A percentile compares a stretch with the other conserved stretches of the same genome.
Conservation (phyloP, 73 alveolate genomes). For the Paramecium sexaurelia region DNA sequence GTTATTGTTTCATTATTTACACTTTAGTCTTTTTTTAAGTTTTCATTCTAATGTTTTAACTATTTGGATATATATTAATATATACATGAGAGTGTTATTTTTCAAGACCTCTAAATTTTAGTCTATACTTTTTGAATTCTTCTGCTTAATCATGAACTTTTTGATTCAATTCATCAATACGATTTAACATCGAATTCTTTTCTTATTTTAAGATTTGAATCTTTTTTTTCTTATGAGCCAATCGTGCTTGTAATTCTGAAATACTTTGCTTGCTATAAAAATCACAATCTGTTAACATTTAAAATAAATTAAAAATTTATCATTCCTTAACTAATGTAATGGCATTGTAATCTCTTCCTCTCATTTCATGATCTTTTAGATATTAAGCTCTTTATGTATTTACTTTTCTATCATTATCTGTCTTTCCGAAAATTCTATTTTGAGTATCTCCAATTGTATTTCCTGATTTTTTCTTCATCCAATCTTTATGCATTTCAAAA, state of each 20-base stretch:
- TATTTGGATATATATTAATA: background rate
- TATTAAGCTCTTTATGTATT: constrained; percentile 19
- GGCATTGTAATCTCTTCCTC: constrained; percentile 60
- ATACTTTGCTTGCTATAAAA: constrained; percentile 17
- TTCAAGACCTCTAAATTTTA: background rate
- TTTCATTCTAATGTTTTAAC: constrained; percentile 29
- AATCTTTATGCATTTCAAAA: constrained; percentile 22
- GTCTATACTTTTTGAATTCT: background rate
- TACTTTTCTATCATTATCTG: background rate
- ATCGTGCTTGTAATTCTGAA: background rate
- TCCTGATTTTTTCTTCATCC: constrained; percentile 27
- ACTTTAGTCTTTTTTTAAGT: background rate
- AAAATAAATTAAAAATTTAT: background rate
- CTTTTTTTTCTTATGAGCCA: constrained; percentile 21
- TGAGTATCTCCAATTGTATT: background rate
- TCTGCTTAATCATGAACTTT: constrained; percentile 30
- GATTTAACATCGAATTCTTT: background rate
- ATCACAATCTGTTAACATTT: constrained; percentile 50
- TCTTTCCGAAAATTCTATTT: background rate
- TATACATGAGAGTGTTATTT: background rate
- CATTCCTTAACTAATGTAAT: constrained; percentile 9
- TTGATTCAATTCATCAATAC: constrained; percentile 24
- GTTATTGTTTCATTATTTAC: background rate
- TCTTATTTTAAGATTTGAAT: background rate
- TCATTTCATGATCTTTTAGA: constrained; percentile 24